Evolutionary conservation across 257 asterid genomes (phyloP).

Genomic region (Solanum peruvianum): DNA sequence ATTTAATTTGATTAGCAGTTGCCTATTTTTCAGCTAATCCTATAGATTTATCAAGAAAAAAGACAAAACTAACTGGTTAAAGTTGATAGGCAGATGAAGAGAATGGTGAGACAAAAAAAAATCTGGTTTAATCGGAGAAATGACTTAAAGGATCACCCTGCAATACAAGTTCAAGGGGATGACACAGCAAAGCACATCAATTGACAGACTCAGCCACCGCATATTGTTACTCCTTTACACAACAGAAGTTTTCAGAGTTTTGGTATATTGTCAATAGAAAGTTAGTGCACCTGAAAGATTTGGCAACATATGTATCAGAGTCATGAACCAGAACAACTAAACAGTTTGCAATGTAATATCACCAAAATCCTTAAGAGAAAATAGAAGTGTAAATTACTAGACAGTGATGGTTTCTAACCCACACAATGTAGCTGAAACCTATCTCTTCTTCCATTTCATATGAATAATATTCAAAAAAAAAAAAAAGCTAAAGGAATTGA

Average conservation of each 20-base stretch:
- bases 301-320: background rate
- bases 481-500: background rate
- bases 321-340: background rate
- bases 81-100: conserved; percentile 21
- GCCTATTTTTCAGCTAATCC: conserved; percentile 12
- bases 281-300: background rate
- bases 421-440: background rate
- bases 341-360: background rate
- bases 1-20: background rate
- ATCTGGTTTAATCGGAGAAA: conserved; percentile 1
- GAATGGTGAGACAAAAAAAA: background rate
- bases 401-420: background rate
- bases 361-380: background rate
- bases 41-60: conserved; percentile 35
- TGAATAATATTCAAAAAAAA: background rate
- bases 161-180: conserved; percentile 63
- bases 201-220: conserved; percentile 59
- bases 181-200: conserved; percentile 41
- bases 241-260: background rate
- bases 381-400: background rate
- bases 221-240: conserved; percentile 8
- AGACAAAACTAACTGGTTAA: conserved; percentile 50
- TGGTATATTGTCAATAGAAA: background rate
- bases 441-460: background rate
- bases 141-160: conserved; percentile 63